Conservation (phyloP, 257 asterid species). For the Mentha longifolia region DNA sequence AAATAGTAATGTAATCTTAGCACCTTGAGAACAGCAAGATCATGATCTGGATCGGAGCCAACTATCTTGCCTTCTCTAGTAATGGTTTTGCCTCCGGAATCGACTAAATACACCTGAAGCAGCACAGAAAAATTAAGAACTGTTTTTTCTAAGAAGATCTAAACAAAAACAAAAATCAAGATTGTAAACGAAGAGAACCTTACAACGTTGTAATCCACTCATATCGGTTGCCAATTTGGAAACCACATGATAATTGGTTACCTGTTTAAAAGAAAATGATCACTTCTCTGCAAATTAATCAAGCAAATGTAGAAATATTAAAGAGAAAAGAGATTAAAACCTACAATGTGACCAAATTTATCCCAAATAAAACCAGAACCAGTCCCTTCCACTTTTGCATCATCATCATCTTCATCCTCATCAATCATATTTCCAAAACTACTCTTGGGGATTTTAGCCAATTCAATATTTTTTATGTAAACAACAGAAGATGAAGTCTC, state of each 20-base stretch:
- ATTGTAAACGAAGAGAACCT: slow-evolving; percentile 55
- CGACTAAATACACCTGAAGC: slow-evolving; percentile 64
- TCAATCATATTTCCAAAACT: slow-evolving; percentile 30
- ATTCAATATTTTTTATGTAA: slow-evolving; percentile 67
- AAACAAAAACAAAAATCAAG: slow-evolving; percentile 12
- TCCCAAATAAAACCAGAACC: slow-evolving; percentile 99
- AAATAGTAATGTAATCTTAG: not conserved
- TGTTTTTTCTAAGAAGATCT: not conserved
- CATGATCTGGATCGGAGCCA: slow-evolving; percentile 84
- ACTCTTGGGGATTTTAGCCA: slow-evolving; percentile 47
- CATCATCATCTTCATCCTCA: slow-evolving; percentile 48
- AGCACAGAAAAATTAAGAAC: not conserved
- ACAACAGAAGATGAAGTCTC: slow-evolving; percentile 78
- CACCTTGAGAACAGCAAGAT: slow-evolving; percentile 88
- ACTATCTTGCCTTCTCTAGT: slow-evolving; percentile 62
- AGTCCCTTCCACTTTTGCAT: slow-evolving; percentile 77
- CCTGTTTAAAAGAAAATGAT: slow-evolving; percentile 55
- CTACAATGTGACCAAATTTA: slow-evolving; percentile 49
- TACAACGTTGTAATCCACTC: slow-evolving; percentile 84
- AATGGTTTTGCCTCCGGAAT: slow-evolving; percentile 62
- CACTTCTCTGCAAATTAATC: not conserved
- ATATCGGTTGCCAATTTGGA: slow-evolving; percentile 75
- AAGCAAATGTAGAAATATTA: not conserved
- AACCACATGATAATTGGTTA: slow-evolving; percentile 83
- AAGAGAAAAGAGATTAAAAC: too few species aligned